Base-by-base conservation (phyloP, 1,284 basidiomycete species). In the Schizopora paradoxa region DNA sequence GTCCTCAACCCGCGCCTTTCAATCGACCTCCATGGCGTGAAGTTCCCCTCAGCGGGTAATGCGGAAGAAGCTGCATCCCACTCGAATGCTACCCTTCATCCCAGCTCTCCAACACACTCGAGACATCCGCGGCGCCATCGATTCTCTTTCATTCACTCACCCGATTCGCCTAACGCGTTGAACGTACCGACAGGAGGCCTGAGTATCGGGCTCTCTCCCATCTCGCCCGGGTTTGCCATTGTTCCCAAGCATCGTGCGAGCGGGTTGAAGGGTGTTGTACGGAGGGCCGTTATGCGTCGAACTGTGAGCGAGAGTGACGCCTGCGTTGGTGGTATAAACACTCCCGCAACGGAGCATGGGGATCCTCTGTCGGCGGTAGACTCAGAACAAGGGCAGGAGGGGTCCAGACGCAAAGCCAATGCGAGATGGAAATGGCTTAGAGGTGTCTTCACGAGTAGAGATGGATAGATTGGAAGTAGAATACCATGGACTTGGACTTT, bases 201-300 rank as follows among this genome's bases (percentile, higher is more conserved):
- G 62, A 79, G 81, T 52, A 86, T 86, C 52, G 84, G 84, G 3
- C 58, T 87, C 35, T 84, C 81, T 18, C 81, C 84, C 10, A 66
- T 82, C 44, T 84, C 81, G 56, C 84, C 84, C 23, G 84, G 84
- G 14, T 87, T 86, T 57, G 69, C 73, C 19, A 71, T 85, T 43
- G 67, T 77, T 37, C 79, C 80, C 53, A 66, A 75, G 53, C 61
- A 76, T 55, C 61, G 68, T 34, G 49, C 60, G n/a, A 69, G 69
- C 53, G 67, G 62, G 26, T 38, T 63, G 45, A 41, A 19, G 29
- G 48, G 53, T 51, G 54, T 54, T 47, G 53, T 49, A 52, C 54
- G 58, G 52, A 52, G 53, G 55, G 56, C 51, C 34, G 33, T 41
- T 14, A 61, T 66, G 58, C 61, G 72, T 50, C 61, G 72, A 58